These are phyloP conservation scores for Talaromyces borbonicus DNA, from an alignment of 495 filamentous ascomycete species.

Conservation along the genomic window DNA sequence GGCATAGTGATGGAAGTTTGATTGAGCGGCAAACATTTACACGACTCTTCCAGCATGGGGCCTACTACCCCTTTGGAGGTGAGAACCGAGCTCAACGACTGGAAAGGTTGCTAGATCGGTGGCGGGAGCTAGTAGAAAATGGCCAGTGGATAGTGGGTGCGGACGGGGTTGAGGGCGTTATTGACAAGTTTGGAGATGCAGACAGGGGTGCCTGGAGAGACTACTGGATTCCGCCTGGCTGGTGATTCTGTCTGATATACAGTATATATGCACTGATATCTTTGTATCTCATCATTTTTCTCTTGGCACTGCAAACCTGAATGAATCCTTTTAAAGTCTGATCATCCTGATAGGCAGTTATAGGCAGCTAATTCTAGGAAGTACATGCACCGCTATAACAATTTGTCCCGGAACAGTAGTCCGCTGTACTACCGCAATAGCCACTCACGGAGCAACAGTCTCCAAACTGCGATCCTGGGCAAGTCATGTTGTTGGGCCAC, in stretches of 20 bases:
- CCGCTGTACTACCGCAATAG: neutral
- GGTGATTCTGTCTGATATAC: neutral
- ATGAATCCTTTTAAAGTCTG: neutral
- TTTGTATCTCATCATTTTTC: neutral
- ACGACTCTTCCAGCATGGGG: constrained; percentile 29
- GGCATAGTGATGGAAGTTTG: constrained; percentile 23
- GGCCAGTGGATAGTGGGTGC: constrained; percentile 31
- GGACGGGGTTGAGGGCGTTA: constrained; percentile 25
- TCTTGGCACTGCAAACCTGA: neutral
- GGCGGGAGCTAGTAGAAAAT: constrained; percentile 26
- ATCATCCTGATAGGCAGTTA: neutral
- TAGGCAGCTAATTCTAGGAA: neutral
- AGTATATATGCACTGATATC: neutral
- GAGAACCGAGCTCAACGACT: constrained; percentile 24
- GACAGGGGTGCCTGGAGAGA: constrained; percentile 1
- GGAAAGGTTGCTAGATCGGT: constrained; percentile 30
- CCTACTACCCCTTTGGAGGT: constrained; percentile 26
- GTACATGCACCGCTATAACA: neutral
- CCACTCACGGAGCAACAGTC: neutral
- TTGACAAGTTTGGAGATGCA: neutral
- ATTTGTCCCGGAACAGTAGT: neutral
- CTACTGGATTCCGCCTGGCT: neutral
- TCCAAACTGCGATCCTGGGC: neutral
- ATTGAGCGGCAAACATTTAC: constrained; percentile 13
- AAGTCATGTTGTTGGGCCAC: neutral